phyloP scores from a whole-genome alignment of 2,329 filamentous ascomycete genomes.

The Cercospora sojina region DNA sequence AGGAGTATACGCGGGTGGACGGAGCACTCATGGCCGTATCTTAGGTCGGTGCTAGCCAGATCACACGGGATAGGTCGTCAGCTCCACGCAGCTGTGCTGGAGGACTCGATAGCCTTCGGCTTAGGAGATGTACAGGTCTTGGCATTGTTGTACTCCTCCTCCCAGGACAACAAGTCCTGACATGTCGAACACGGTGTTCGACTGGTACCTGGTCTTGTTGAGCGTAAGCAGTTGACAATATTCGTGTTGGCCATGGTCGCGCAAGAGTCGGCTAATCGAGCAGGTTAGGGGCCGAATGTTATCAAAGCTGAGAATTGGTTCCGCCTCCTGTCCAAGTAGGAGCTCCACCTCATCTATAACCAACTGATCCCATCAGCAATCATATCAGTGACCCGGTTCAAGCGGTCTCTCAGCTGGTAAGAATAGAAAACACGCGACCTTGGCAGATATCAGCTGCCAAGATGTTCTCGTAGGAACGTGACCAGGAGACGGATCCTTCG shows the following conservation, averaged over 20 bases:
- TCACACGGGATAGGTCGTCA: not conserved
- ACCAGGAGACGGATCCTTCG: not conserved
- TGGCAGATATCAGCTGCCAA: not conserved
- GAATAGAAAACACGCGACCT: not conserved
- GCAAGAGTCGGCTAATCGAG: not conserved
- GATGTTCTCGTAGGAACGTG: not conserved
- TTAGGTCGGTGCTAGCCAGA: not conserved
- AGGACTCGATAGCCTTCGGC: not conserved
- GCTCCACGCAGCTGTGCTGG: not conserved
- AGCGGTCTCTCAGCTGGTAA: not conserved
- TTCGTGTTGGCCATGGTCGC: not conserved
- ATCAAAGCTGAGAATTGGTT: not conserved
- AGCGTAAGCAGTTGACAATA: not conserved
- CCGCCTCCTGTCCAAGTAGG: not conserved
- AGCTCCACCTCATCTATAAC: not conserved
- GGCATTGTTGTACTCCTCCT: not conserved
- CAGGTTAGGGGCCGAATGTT: not conserved
- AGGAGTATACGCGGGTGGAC: not conserved
- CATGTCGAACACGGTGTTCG: not conserved
- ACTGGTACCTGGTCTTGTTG: not conserved
- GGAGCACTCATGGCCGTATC: not conserved
- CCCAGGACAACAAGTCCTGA: not conserved
- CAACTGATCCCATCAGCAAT: not conserved
- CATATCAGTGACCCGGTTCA: not conserved
- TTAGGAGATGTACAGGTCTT: not conserved